A percentile compares a stretch with the other conserved stretches of the same genome.
These are phyloP conservation scores for Hsuehochloa calcarea DNA, from an alignment of 176 grass and related monocot species.

Conservation along the genomic window DNA sequence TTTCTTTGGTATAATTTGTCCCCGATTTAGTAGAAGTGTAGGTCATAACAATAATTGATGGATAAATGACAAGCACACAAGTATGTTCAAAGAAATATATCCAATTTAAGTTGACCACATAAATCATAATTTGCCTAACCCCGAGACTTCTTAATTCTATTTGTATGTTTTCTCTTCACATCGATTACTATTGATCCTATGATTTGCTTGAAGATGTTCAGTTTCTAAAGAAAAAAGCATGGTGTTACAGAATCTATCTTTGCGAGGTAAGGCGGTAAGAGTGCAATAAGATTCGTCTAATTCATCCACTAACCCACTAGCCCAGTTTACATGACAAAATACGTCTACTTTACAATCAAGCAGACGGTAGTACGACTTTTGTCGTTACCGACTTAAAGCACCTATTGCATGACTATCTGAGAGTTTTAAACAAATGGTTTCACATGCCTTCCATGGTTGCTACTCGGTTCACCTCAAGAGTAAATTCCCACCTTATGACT, in stretches of 20 bases:
- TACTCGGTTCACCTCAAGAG: background rate
- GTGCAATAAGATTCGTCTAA: slow-evolving; percentile 11
- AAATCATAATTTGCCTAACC: background rate
- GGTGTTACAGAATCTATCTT: slow-evolving; percentile 16
- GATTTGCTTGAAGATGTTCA: background rate
- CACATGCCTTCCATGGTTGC: background rate
- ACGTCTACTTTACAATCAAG: slow-evolving; percentile 12
- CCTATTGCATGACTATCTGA: background rate
- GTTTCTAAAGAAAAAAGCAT: background rate
- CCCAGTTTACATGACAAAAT: background rate
- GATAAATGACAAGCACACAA: no score
- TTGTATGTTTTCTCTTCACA: background rate
- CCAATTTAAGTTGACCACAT: no score
- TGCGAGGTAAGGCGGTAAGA: slow-evolving; percentile 26
- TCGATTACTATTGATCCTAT: background rate
- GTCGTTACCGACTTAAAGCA: background rate
- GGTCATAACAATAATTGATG: no score
- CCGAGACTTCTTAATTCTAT: background rate
- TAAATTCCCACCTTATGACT: no score
- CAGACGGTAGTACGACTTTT: background rate
- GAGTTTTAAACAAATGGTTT: background rate
- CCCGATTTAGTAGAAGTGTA: no score
- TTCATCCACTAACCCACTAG: slow-evolving; percentile 14
- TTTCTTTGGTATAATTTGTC: no score
- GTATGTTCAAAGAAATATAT: no score